These are phyloP conservation scores for Ensete glaucum DNA, from an alignment of 176 grass and related monocot genomes.

Conservation along the genomic window DNA sequence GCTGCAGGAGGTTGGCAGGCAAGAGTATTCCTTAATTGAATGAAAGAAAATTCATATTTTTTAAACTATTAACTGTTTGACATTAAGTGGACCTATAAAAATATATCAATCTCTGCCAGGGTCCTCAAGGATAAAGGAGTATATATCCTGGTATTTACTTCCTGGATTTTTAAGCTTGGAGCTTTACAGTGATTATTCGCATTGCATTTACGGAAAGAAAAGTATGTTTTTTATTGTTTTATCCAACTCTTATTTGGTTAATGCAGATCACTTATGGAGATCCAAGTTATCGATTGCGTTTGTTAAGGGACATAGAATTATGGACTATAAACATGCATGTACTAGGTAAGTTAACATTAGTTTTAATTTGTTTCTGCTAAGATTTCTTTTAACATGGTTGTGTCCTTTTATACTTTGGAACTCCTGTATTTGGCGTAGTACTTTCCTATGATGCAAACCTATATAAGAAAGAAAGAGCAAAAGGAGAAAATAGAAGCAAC, in stretches of 20 bases:
- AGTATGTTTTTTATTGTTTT: conserved; percentile 17
- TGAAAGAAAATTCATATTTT: background rate
- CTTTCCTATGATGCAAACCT: background rate
- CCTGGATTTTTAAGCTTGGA: background rate
- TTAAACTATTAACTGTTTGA: conserved; percentile 1
- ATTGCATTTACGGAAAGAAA: too few relatives aligned
- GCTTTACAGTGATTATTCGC: background rate
- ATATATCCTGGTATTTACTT: conserved; percentile 74
- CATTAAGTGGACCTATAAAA: too few relatives aligned
- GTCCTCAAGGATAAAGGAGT: conserved; percentile 68
- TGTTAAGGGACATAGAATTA: conserved; percentile 51
- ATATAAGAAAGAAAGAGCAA: background rate
- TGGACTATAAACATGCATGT: conserved; percentile 84
- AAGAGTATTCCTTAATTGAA: background rate
- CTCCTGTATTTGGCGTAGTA: background rate
- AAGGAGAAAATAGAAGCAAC: background rate
- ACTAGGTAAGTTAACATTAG: conserved; percentile 91
- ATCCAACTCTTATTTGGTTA: conserved; percentile 11
- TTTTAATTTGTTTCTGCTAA: too few relatives aligned
- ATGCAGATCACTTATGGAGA: conserved; percentile 90
- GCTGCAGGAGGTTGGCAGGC: conserved; percentile 81
- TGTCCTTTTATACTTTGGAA: background rate
- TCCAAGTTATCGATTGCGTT: conserved; percentile 68
- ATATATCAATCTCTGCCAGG: conserved; percentile 29
- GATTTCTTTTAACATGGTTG: background rate